These are phyloP conservation scores for Claviceps purpurea DNA, from an alignment of 2,329 filamentous ascomycete genomes.

Conservation along the genomic window DNA sequence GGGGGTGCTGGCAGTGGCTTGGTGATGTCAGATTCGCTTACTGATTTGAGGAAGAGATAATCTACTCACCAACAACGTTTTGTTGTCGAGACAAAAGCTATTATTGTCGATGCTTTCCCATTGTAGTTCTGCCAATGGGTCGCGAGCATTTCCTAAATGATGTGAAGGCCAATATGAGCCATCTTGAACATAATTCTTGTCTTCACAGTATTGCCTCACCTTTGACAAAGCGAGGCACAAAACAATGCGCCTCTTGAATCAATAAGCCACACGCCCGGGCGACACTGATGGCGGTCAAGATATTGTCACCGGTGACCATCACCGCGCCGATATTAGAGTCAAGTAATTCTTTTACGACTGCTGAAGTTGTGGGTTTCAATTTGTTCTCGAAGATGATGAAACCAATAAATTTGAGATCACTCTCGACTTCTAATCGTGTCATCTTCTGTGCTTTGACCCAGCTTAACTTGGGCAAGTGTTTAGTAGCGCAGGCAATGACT, in stretches of 20 bases:
- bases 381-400: conserved; percentile 99
- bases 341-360: conserved; percentile 68
- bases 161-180: background rate
- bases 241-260: conserved; percentile 71
- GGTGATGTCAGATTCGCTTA: conserved; percentile 2
- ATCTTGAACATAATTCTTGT: background rate
- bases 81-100: conserved; percentile 61
- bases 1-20: conserved; percentile 59
- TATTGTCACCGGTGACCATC: conserved; percentile 98
- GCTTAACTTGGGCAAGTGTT: conserved; percentile 72
- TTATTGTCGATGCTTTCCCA: conserved; percentile 96
- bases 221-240: conserved; percentile 76
- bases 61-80: conserved; percentile 51
- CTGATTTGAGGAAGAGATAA: background rate
- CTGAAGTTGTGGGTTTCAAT: conserved; percentile 73
- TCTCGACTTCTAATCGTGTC: conserved; percentile 74
- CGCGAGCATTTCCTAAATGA: conserved; percentile 49
- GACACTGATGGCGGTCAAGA: conserved; percentile 90
- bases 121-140: conserved; percentile 57
- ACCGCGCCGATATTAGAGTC: conserved; percentile 75
- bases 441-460: conserved; percentile 95
- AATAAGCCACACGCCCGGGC: conserved; percentile 81
- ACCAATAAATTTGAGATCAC: conserved; percentile 71
- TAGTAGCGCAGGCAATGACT: conserved; percentile 89
- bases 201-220: conserved; percentile 28